These are phyloP conservation scores for Apophysomyces variabilis DNA, from an alignment of 371 early-diverging fungal species.

Conservation along the genomic window DNA sequence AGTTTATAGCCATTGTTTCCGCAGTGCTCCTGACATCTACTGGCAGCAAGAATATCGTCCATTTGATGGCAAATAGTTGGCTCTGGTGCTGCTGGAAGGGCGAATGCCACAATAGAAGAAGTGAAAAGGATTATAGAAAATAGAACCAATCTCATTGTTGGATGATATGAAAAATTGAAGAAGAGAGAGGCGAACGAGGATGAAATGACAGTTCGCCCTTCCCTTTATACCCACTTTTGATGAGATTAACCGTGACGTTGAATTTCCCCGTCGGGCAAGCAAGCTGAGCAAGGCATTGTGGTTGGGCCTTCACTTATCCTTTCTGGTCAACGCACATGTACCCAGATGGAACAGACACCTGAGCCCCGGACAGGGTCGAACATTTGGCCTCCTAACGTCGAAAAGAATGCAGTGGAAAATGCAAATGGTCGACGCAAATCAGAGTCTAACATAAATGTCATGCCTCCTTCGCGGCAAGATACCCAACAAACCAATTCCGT, in stretches of 20 bases:
- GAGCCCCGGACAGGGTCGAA: conserved; percentile 11
- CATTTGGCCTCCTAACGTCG: not conserved
- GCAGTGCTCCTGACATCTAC: not conserved
- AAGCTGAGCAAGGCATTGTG: no score
- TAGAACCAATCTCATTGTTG: not conserved
- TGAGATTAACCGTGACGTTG: not conserved
- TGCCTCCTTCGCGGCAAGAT: conserved; percentile 1
- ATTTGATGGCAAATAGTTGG: not conserved
- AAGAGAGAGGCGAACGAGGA: not conserved
- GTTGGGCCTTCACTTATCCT: not conserved
- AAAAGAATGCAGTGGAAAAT: not conserved
- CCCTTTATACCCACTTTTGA: not conserved
- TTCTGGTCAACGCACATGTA: conserved; percentile 6
- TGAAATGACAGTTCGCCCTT: no score
- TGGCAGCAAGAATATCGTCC: not conserved
- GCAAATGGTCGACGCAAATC: conserved; percentile 6
- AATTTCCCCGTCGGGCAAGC: not conserved
- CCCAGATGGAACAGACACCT: conserved; percentile 10
- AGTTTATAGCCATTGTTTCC: not conserved
- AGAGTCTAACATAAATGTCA: not conserved
- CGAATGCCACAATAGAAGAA: not conserved
- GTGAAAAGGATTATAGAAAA: not conserved
- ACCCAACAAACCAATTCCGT: not conserved
- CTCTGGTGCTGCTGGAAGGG: not conserved
- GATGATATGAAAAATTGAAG: not conserved